phyloP scores from a whole-genome alignment of 2,329 filamentous ascomycete species.

The Sporothrix luriei region DNA sequence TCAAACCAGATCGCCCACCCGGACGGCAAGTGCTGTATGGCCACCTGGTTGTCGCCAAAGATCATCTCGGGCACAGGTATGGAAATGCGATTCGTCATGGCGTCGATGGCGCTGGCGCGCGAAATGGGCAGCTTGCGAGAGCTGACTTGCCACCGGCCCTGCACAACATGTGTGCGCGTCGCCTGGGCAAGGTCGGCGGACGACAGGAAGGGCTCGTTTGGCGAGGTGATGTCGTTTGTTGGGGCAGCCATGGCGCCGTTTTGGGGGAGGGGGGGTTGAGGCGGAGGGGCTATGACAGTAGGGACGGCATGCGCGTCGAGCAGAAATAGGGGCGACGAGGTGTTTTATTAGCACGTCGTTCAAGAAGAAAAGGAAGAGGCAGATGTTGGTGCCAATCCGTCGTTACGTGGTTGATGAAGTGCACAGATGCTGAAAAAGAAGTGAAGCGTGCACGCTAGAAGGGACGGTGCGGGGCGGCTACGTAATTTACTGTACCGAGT shows the following conservation, averaged over 20 bases:
- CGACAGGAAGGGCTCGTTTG: constrained; percentile 59
- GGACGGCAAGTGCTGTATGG: constrained; percentile 71
- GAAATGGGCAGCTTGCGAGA: constrained; percentile 93
- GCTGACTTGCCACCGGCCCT: constrained; percentile 71
- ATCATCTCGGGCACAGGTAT: constrained; percentile 98
- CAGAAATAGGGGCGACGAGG: too few relatives aligned
- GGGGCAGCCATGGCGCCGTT: neutral
- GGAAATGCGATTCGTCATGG: constrained; percentile 73
- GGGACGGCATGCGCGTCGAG: too few relatives aligned
- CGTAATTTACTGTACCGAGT: too few relatives aligned
- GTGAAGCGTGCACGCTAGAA: neutral
- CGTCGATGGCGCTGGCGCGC: constrained; percentile 86
- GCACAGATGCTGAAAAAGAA: neutral
- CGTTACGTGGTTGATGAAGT: too few relatives aligned
- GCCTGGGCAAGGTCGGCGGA: constrained; percentile 54
- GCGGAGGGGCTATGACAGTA: neutral
- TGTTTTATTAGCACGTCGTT: too few relatives aligned
- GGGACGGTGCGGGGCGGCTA: neutral
- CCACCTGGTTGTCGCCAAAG: constrained; percentile 89
- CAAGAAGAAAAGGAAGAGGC: too few relatives aligned
- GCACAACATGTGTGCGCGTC: constrained; percentile 58
- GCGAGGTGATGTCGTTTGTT: constrained; percentile 44
- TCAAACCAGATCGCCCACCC: constrained; percentile 81
- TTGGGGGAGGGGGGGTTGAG: neutral
- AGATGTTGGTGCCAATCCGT: too few relatives aligned